These are phyloP conservation scores for Solanum hybrid DNA, from an alignment of 305 asterid species.

Conservation along the genomic window DNA sequence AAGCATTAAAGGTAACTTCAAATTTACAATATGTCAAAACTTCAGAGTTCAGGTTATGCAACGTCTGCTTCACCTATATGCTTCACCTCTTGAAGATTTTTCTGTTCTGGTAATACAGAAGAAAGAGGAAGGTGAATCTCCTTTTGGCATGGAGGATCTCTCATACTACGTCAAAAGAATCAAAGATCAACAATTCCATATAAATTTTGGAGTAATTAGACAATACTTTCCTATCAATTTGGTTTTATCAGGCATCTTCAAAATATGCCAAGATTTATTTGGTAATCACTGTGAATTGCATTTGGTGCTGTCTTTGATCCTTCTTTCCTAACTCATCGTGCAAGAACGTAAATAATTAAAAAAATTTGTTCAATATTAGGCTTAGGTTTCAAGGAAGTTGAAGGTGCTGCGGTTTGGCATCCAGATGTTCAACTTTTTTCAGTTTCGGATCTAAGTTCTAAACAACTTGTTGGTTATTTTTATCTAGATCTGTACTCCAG, in stretches of 20 bases:
- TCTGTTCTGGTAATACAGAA: constrained; percentile 36
- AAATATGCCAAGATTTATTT: constrained; percentile 87
- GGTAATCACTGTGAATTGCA: constrained; percentile 35
- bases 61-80: constrained; percentile 8
- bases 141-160: constrained; percentile 83
- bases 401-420: constrained; percentile 78
- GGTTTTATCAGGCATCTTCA: constrained; percentile 86
- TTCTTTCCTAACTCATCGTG: constrained; percentile 4
- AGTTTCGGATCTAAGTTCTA: constrained; percentile 67
- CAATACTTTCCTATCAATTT: constrained; percentile 73
- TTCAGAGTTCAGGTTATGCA: constrained; percentile 3
- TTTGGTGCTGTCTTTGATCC: constrained; percentile 12
- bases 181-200: constrained; percentile 56
- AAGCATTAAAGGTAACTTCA: constrained; percentile 69
- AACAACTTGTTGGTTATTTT: constrained; percentile 73
- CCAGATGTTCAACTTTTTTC: constrained; percentile 73
- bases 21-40: not conserved
- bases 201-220: constrained; percentile 74
- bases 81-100: constrained; percentile 11
- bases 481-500: constrained; percentile 83
- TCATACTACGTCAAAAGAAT: constrained; percentile 65
- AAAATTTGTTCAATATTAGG: constrained; percentile 37
- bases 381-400: constrained; percentile 65
- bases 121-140: constrained; percentile 69
- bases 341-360: constrained; percentile 4